Evolutionary conservation across 441 rosid species (phyloP).

Genomic region (Croton setiger): DNA sequence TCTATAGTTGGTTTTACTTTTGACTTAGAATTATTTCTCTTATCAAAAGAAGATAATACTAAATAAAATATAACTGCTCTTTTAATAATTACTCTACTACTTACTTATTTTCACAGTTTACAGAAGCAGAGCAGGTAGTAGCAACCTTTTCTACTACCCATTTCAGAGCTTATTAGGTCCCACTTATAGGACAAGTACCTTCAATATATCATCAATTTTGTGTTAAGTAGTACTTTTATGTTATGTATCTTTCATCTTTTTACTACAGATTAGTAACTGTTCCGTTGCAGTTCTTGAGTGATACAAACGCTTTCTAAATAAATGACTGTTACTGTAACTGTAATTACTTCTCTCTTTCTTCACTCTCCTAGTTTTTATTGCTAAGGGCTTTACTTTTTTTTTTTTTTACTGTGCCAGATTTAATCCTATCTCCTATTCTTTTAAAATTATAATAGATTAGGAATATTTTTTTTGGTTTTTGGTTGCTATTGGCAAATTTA

Average conservation of each 20-base stretch:
- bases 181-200: not conserved
- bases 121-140: constrained; percentile 21
- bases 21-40: constrained; percentile 36
- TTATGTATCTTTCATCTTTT: not conserved
- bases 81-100: not conserved
- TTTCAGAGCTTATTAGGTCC: constrained; percentile 13
- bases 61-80: constrained; percentile 6
- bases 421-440: no score
- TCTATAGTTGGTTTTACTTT: constrained; percentile 16
- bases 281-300: constrained; percentile 34
- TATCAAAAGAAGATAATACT: constrained; percentile 47
- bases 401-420: no score
- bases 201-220: no score
- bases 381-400: no score
- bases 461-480: no score
- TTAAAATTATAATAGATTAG: no score
- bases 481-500: no score
- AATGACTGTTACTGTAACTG: no score
- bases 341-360: no score
- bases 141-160: constrained; percentile 6
- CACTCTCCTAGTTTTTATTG: no score
- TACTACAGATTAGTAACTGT: constrained; percentile 11
- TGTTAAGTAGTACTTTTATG: not conserved
- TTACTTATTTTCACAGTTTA: not conserved
- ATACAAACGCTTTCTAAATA: constrained; percentile 39